phyloP scores from a whole-genome alignment of 225 moss, liverwort and hornwort genomes.

The Pseudisothecium myosuroides region DNA sequence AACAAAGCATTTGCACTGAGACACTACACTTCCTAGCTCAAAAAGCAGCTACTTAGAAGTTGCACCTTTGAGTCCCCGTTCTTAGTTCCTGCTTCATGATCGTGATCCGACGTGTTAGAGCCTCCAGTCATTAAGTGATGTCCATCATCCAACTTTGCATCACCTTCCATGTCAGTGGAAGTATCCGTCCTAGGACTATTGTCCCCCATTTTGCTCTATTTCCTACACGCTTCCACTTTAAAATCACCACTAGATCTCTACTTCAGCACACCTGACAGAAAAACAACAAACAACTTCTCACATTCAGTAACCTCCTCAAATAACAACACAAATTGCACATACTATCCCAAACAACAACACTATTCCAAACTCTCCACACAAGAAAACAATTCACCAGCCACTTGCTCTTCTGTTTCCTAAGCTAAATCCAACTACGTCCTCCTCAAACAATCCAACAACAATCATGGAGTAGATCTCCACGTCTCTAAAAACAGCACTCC shows the following conservation, averaged over 20 bases:
- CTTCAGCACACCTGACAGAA: constrained; percentile 12
- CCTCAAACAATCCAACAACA: neutral
- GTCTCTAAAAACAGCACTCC: neutral
- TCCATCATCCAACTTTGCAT: constrained; percentile 84
- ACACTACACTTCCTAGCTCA: neutral
- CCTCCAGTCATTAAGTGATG: constrained; percentile 67
- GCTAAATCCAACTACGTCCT: neutral
- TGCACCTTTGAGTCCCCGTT: constrained; percentile 92
- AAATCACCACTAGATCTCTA: constrained; percentile 8
- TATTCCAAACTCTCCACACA: neutral
- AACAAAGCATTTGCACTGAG: neutral
- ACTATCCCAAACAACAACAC: neutral
- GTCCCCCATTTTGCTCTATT: constrained; percentile 70
- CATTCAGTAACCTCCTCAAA: neutral
- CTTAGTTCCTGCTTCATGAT: constrained; percentile 85
- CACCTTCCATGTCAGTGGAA: constrained; percentile 95
- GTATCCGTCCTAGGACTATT: constrained; percentile 98
- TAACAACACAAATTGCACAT: neutral
- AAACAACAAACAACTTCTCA: neutral
- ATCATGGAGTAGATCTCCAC: constrained; percentile 1
- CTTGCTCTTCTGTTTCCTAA: neutral
- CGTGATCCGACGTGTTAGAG: constrained; percentile 81
- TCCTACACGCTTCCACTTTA: constrained; percentile 10
- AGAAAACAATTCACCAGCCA: neutral
- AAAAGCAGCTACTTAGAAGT: neutral